A percentile compares a stretch with the other conserved stretches of the same genome.
phyloP scores from a whole-genome alignment of 768 basidiomycete species.

The Pleurotus cornucopiae region DNA sequence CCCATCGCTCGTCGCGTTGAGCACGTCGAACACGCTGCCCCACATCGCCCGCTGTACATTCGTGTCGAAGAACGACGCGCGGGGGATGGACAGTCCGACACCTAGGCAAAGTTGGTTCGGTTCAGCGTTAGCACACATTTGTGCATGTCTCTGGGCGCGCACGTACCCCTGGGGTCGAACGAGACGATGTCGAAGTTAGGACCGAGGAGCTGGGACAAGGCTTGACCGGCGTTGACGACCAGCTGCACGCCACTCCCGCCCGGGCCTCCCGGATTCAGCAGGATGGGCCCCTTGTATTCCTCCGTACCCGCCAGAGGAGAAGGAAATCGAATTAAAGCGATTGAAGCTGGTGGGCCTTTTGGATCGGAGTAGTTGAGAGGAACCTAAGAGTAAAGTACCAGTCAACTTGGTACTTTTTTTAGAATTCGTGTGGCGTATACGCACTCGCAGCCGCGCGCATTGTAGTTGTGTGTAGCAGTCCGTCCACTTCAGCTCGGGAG shows the following conservation, averaged over 20 bases:
- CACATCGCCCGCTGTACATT: conserved; percentile 29
- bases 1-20: conserved; percentile 21
- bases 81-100: conserved; percentile 29
- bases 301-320: conserved; percentile 21
- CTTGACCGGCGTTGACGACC: conserved; percentile 17
- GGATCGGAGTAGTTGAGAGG: conserved; percentile 44
- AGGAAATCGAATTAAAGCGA: conserved; percentile 38
- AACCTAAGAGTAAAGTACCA: conserved; percentile 25
- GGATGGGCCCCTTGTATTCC: conserved; percentile 38
- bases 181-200: conserved; percentile 42
- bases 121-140: background rate
- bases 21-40: conserved; percentile 10
- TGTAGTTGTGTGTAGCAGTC: conserved; percentile 17
- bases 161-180: conserved; percentile 41
- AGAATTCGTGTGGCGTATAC: background rate
- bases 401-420: background rate
- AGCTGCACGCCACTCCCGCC: conserved; percentile 39
- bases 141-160: background rate
- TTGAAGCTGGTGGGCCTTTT: conserved; percentile 28
- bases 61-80: conserved; percentile 30
- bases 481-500: conserved; percentile 20
- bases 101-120: conserved; percentile 17
- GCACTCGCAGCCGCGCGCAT: conserved; percentile 23
- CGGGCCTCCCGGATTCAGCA: conserved; percentile 46
- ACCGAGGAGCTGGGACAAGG: conserved; percentile 30